These are phyloP conservation scores for Noccaea caerulescens DNA, from an alignment of 345 rosid genomes.

Conservation along the genomic window DNA sequence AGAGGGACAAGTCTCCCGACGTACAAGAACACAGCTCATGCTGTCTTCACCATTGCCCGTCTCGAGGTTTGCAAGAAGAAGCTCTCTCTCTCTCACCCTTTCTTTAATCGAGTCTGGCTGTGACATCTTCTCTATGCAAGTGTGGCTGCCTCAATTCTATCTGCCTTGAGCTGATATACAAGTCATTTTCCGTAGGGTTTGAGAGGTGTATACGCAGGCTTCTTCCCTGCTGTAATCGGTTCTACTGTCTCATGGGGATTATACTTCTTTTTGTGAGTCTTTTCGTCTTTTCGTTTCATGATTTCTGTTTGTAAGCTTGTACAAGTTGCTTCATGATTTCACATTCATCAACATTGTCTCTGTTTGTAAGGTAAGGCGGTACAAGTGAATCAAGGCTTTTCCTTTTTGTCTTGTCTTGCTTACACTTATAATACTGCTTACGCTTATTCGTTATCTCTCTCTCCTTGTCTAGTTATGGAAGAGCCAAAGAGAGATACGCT, in stretches of 20 bases:
- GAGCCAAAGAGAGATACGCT: constrained; percentile 83
- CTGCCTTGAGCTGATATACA: background rate
- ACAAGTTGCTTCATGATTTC: no score
- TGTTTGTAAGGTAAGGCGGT: no score
- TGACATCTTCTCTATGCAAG: constrained; percentile 5
- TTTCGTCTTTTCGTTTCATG: background rate
- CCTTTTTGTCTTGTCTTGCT: background rate
- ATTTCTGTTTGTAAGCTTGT: background rate
- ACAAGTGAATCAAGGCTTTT: background rate
- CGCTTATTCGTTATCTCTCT: no score
- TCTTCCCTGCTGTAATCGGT: constrained; percentile 83
- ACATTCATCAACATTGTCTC: no score
- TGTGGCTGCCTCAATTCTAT: background rate
- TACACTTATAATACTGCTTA: no score
- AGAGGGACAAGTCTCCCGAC: constrained; percentile 64
- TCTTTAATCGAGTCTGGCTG: background rate
- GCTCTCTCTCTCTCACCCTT: background rate
- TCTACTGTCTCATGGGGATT: constrained; percentile 88
- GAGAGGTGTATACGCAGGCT: constrained; percentile 90
- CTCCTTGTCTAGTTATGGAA: constrained; percentile 62
- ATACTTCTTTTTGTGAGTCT: constrained; percentile 88
- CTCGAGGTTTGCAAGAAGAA: constrained; percentile 55
- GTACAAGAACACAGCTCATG: constrained; percentile 83
- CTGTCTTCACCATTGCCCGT: constrained; percentile 75
- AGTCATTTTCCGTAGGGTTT: constrained; percentile 56